These are phyloP conservation scores for Clonostachys sp. DNA, from an alignment of 2,329 filamentous ascomycete genomes.

Conservation along the genomic window DNA sequence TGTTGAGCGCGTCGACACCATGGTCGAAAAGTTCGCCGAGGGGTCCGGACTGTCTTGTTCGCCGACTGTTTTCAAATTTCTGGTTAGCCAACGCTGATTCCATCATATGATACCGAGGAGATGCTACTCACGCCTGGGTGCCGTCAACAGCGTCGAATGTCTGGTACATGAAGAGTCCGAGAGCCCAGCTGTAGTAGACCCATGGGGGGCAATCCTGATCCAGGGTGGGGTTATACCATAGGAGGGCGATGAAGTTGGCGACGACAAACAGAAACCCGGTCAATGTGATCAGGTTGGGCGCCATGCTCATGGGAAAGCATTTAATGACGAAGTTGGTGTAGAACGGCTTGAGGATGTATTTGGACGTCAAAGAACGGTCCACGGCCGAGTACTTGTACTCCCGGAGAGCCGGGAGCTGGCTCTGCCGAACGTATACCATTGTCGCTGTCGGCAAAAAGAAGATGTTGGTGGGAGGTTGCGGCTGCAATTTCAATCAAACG, in stretches of 20 bases:
- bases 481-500: too few relatives aligned
- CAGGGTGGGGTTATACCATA: constrained; percentile 94
- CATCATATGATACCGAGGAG: neutral
- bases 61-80: constrained; percentile 47
- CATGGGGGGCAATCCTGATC: constrained; percentile 90
- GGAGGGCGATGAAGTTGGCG: constrained; percentile 80
- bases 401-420: constrained; percentile 81
- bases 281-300: constrained; percentile 81
- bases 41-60: constrained; percentile 88
- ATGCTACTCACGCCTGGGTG: constrained; percentile 70
- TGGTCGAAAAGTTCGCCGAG: constrained; percentile 97
- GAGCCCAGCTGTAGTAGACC: constrained; percentile 91
- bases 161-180: constrained; percentile 92
- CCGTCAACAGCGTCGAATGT: constrained; percentile 98
- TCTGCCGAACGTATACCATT: constrained; percentile 96
- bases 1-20: constrained; percentile 95
- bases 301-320: constrained; percentile 94
- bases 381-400: constrained; percentile 94
- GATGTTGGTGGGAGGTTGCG: neutral
- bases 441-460: constrained; percentile 11
- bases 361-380: constrained; percentile 84
- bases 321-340: constrained; percentile 94
- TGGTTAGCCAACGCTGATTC: neutral
- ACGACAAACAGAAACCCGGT: constrained; percentile 88
- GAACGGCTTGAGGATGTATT: constrained; percentile 95